Percentiles rank a stretch among this genome's conserved stretches.
Evolutionary conservation across 805 yeast genomes (phyloP).

Genomic region (Barnettozyma pratensis): DNA sequence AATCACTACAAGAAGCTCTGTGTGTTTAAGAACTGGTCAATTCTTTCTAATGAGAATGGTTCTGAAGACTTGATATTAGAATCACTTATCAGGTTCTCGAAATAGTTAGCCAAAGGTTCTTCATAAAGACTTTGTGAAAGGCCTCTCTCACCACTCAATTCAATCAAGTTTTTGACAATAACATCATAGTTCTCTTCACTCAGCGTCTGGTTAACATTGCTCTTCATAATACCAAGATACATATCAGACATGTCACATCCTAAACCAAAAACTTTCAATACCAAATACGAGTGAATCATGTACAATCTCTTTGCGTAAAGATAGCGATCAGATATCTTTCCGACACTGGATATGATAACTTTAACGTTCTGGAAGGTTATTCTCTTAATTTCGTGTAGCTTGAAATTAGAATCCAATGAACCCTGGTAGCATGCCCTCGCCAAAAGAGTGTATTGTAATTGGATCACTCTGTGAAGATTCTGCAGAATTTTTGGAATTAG

Average conservation of each 20-base stretch:
- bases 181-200: constrained; percentile 1
- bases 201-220: not conserved
- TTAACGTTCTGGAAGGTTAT: constrained; percentile 6
- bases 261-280: constrained; percentile 3
- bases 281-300: constrained; percentile 7
- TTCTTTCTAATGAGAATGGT: constrained; percentile 4
- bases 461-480: constrained; percentile 4
- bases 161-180: constrained; percentile 3
- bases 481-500: constrained; percentile 11
- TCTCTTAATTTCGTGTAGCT: constrained; percentile 5
- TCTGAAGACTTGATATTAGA: not conserved
- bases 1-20: not conserved
- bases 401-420: not conserved
- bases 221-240: not conserved
- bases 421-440: constrained; percentile 2
- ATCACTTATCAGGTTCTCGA: constrained; percentile 3
- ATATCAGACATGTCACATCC: not conserved
- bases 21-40: constrained; percentile 5
- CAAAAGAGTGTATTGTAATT: constrained; percentile 7
- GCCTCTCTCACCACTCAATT: constrained; percentile 8
- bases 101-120: constrained; percentile 7
- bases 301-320: constrained; percentile 8
- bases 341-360: constrained; percentile 5
- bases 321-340: constrained; percentile 6
- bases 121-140: constrained; percentile 4